Evolutionary conservation across 768 basidiomycete genomes (phyloP), one percentile per base, ranked within the genome.

Genomic region (Trametes gibbosa): DNA sequence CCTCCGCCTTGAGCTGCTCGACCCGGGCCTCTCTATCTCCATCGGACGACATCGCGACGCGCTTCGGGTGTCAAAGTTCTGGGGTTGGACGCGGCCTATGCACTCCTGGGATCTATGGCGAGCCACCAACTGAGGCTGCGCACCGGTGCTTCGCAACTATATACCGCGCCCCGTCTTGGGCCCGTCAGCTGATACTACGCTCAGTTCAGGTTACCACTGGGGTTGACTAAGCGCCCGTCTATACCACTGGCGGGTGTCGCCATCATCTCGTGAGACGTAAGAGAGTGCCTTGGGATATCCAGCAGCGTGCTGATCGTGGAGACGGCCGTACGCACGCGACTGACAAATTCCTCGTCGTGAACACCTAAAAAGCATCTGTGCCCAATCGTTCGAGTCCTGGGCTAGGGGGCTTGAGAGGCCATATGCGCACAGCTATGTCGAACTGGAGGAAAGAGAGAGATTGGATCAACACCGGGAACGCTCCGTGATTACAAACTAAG

Each of bases 1-100:
- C 80, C 58, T 77, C 68, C 12, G 66, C 68, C 63, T 82, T 81
- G 58, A 80, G 64, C 34, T 40, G 56, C 34, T 62, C 65, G 27
- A 52, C 63, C 43, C 34, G 35, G 24, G 48, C 39, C 27, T 64
- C 50, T 17, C 37, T 53, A 5, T 62, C 50, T 21, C 48, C 60
- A 42, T 47, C 51, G 42, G 58, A 59, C 49, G 56, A 47, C 55
- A 60, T 56, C 25, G n/a, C 25, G 35, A 25, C 34, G 16, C 17
- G 39, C 43, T 5, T 21, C 6, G 43, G 21, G 43, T 8, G 21
- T 21, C 21, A 24, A 45, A 21, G 23, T 24, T 21, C 19, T 45
- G 43, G 12, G 12, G 21, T 21, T 45, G n/a, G n/a, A n/a, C n/a
- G n/a, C n/a, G n/a, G n/a, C n/a, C n/a, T n/a, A n/a, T 6, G 21